Conservation (phyloP, 169 alveolate genomes). For the Cryptosporidium parvum region DNA sequence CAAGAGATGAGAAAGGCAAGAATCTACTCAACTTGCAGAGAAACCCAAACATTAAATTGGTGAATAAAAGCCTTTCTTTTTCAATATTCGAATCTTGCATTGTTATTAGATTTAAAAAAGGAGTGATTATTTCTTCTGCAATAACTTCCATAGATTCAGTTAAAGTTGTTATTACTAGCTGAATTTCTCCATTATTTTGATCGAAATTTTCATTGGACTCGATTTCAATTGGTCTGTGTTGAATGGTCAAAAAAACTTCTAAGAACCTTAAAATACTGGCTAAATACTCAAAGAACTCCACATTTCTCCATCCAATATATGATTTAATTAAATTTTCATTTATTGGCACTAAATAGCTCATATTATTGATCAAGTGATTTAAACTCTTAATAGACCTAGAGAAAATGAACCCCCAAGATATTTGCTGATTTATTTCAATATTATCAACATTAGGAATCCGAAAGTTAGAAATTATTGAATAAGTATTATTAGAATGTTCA, state of each 20-base stretch:
- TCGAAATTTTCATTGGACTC: background rate
- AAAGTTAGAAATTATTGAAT: conserved; percentile 30
- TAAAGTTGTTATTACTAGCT: conserved; percentile 30
- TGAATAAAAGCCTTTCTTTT: background rate
- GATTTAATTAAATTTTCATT: background rate
- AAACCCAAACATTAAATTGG: conserved; percentile 25
- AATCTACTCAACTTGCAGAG: conserved; percentile 10
- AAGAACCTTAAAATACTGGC: conserved; percentile 24
- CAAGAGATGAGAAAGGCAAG: conserved; percentile 19
- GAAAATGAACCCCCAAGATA: conserved; percentile 36
- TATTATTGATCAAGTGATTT: background rate
- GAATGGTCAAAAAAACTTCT: conserved; percentile 23
- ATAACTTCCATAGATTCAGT: background rate
- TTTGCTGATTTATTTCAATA: background rate
- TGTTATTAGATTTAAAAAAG: background rate
- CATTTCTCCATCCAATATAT: conserved; percentile 23
- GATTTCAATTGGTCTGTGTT: conserved; percentile 18
- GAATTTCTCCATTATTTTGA: background rate
- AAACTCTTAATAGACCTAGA: conserved; percentile 14
- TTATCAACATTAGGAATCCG: conserved; percentile 2
- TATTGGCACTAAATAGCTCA: background rate
- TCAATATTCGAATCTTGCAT: background rate
- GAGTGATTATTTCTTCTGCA: conserved; percentile 21
- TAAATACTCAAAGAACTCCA: conserved; percentile 21
- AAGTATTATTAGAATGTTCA: conserved; percentile 25